phyloP scores from a whole-genome alignment of 495 filamentous ascomycete species.

The Amorphotheca resinae region DNA sequence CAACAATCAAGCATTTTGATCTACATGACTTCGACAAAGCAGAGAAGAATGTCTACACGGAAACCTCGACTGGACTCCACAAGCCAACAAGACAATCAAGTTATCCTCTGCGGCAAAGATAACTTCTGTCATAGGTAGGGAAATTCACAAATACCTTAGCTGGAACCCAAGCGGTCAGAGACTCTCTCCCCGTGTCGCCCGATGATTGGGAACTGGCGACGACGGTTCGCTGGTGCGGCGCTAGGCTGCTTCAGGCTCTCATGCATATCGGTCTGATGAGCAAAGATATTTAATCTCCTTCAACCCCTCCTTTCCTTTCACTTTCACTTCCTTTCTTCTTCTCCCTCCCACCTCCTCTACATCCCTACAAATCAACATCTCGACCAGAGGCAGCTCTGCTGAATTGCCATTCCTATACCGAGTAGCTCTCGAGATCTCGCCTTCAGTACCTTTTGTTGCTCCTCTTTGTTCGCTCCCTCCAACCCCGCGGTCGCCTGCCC shows the following conservation, averaged over 20 bases:
- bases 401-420: too few species aligned
- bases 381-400: too few species aligned
- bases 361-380: constrained; percentile 7
- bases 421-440: too few species aligned
- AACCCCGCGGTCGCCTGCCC: constrained; percentile 2
- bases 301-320: neutral
- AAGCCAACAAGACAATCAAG: too few species aligned
- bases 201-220: constrained; percentile 11
- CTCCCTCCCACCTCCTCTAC: constrained; percentile 4
- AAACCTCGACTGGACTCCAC: too few species aligned
- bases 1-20: too few species aligned
- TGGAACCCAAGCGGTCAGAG: too few species aligned
- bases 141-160: too few species aligned
- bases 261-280: constrained; percentile 1
- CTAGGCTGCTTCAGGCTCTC: constrained; percentile 6
- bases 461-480: constrained; percentile 5
- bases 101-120: too few species aligned
- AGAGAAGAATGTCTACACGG: too few species aligned
- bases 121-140: too few species aligned
- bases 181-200: constrained; percentile 17
- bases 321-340: constrained; percentile 4
- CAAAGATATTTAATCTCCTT: neutral
- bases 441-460: constrained; percentile 5
- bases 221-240: constrained; percentile 13
- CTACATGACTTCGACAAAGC: too few species aligned